Base-by-base conservation (phyloP, 1,284 basidiomycete genomes). In the Coriolopsis trogii region DNA sequence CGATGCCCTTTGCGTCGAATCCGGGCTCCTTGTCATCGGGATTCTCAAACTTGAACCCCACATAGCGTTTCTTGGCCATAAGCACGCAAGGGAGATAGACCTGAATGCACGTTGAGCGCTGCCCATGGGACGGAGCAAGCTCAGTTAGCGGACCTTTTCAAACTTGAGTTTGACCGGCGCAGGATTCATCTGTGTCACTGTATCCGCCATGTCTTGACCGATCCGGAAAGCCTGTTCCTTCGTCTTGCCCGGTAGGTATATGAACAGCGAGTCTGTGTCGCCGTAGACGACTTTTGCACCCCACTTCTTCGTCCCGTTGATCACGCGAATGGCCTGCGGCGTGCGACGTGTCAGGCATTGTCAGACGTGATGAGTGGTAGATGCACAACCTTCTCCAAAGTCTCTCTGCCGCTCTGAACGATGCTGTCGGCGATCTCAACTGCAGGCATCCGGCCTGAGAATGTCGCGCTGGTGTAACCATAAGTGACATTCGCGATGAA, bases 361-460 rank as follows among this genome's bases (percentile, higher is more conserved):
- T 39, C 12, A 10, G 6, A 40, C 4, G 24, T 20, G 30, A 3
- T 37, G 21, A 9, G n/a, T 6, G 20, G 16, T 24, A 12, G 3
- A 15, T 31, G 8, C 4, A 59, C 69, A 30, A 89, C 93, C 80
- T 94, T 93, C 70, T 98, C 95, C 16, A 99, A 75, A 0, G 94
- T 98, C 72, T 98, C 95, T 31, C 96, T 79, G 2, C 96, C 96
- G 18, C 85, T 95, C 72, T 98, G 95, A 0, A 99, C 96, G 59
- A 99, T 98, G 49, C 93, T 93, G 66, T 99, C 96, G 0, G 96
- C 97, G 33, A 99, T 93, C 72, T 98, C 95, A 16, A 98, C 95
- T 18, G 93, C 94, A 16, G 97, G 96, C 97, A 99, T 99, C 41
- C 96, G 80, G 3, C 97, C 96, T 15, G 95, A 98, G 65, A 87